A percentile compares a stretch with the other conserved stretches of the same genome.
Evolutionary conservation across 306 rosid species (phyloP).

Genomic region (Cicer judaicum): DNA sequence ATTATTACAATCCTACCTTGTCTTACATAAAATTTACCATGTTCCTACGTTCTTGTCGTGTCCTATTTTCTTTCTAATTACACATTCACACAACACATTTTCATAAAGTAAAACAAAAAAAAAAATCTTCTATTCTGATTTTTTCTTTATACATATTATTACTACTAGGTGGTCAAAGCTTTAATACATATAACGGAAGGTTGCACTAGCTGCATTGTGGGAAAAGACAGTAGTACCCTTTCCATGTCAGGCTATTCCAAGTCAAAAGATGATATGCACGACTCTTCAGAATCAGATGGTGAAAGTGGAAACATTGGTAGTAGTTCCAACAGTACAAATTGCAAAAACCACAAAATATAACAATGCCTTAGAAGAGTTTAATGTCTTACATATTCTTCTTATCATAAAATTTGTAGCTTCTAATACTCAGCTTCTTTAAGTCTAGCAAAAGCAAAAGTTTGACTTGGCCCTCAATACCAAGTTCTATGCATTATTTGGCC

Average conservation of each 20-base stretch:
- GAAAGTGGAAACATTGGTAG: conserved; percentile 9
- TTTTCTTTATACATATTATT: background rate
- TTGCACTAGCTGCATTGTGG: conserved; percentile 27
- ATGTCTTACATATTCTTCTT: background rate
- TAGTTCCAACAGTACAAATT: conserved; percentile 27
- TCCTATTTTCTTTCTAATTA: background rate
- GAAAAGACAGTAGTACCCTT: background rate
- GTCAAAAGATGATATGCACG: background rate
- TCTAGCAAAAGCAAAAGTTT: conserved; percentile 13
- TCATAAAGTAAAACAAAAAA: conserved; percentile 4
- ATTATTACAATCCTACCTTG: background rate
- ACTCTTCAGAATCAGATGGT: conserved; percentile 16
- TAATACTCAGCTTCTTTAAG: background rate
- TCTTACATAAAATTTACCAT: background rate
- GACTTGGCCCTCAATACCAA: background rate
- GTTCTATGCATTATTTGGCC: background rate
- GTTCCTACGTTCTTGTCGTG: background rate
- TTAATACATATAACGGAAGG: conserved; percentile 43
- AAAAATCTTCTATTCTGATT: background rate
- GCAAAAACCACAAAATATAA: background rate
- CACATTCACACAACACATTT: conserved; percentile 5
- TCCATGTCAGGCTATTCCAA: conserved; percentile 9
- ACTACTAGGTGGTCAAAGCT: conserved; percentile 44
- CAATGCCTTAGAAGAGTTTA: background rate
- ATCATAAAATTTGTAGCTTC: background rate